A percentile compares a stretch with the other conserved stretches of the same genome.
Evolutionary conservation across 1,284 basidiomycete species (phyloP).

Genomic region (Fereydounia khargensis): DNA sequence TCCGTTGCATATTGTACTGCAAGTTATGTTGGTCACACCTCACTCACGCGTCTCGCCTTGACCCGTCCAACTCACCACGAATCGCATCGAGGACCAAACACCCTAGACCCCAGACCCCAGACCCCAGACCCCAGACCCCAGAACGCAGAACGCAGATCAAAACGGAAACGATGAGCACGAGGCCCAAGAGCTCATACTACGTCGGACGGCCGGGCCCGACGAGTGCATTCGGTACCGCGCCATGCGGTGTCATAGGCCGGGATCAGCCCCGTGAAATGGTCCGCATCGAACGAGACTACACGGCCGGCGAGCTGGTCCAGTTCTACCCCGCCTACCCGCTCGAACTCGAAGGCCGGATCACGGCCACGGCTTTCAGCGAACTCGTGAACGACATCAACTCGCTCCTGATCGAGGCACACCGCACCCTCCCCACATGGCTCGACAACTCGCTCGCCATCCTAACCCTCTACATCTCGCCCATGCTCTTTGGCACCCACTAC

Average conservation of each 20-base stretch:
- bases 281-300: constrained; percentile 77
- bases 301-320: constrained; percentile 74
- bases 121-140: too few species aligned
- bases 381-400: constrained; percentile 45
- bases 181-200: constrained; percentile 31
- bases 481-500: constrained; percentile 70
- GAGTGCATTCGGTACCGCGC: constrained; percentile 72
- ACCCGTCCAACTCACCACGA: neutral
- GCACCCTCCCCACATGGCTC: constrained; percentile 16
- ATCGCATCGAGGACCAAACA: too few species aligned
- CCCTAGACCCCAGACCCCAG: too few species aligned
- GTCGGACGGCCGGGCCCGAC: constrained; percentile 24
- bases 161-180: neutral
- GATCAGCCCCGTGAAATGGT: constrained; percentile 82
- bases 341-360: constrained; percentile 68
- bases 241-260: constrained; percentile 73
- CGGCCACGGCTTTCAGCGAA: constrained; percentile 30
- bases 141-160: too few species aligned
- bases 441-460: constrained; percentile 37
- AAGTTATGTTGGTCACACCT: neutral
- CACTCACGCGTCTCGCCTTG: neutral
- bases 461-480: constrained; percentile 56
- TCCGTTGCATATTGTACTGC: neutral
- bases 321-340: constrained; percentile 74
- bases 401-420: constrained; percentile 30